Evolutionary conservation across 164 flowering plant genomes (phyloP).

Genomic region (Cinnamomum chago): DNA sequence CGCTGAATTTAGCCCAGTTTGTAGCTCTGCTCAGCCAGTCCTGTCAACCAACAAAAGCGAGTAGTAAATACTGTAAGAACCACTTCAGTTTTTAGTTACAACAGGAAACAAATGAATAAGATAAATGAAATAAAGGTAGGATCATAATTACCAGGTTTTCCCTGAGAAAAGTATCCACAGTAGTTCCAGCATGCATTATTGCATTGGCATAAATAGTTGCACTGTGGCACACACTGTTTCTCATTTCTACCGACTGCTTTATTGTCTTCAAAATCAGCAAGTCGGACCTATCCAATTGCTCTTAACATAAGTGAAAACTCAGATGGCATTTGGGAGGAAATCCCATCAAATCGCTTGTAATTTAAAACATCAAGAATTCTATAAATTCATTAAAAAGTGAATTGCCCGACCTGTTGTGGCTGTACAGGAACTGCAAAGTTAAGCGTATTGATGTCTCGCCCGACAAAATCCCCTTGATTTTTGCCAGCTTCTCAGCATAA

Average conservation of each 20-base stretch:
- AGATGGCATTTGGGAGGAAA: not conserved
- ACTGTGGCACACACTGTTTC: constrained; percentile 96
- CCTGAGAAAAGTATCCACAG: constrained; percentile 89
- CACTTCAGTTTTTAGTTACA: not conserved
- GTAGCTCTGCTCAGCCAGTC: constrained; percentile 95
- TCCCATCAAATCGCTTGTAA: not conserved
- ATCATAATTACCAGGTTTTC: constrained; percentile 63
- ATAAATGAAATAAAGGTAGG: not conserved
- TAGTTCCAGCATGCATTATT: constrained; percentile 96
- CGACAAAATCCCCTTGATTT: constrained; percentile 71
- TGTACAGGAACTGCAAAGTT: constrained; percentile 81
- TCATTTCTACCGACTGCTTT: constrained; percentile 94
- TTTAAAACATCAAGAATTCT: not conserved
- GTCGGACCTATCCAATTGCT: constrained; percentile 57
- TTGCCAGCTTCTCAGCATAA: constrained; percentile 66
- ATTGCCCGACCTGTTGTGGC: constrained; percentile 72
- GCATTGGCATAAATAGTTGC: constrained; percentile 96
- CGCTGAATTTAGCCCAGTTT: constrained; percentile 96
- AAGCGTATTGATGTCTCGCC: constrained; percentile 91
- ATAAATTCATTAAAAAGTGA: not conserved
- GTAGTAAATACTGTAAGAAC: not conserved
- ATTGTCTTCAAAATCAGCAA: constrained; percentile 82
- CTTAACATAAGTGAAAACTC: not conserved
- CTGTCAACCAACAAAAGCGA: constrained; percentile 27
- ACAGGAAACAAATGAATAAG: not conserved